These are phyloP conservation scores for Ceratorhiza oryzae-sativae DNA, from an alignment of 1,284 basidiomycete species.

Conservation along the genomic window DNA sequence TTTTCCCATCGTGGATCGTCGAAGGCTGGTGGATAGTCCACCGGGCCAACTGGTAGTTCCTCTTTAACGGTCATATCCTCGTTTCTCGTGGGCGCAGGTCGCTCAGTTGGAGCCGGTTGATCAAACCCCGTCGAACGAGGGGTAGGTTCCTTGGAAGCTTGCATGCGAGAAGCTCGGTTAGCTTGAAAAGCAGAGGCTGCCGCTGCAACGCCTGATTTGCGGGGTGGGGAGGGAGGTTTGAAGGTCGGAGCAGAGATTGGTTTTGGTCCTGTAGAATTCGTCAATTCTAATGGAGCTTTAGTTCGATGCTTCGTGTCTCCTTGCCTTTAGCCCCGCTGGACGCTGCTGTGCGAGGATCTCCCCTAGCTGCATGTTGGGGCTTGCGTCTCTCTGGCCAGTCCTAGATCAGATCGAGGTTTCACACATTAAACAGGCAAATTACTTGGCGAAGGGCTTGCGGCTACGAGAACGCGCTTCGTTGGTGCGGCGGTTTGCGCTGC, in stretches of 20 bases:
- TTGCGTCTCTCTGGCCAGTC: conserved; percentile 18
- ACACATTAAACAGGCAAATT: not conserved
- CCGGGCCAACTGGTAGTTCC: conserved; percentile 76
- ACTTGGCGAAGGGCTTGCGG: conserved; percentile 41
- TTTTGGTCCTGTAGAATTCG: not conserved
- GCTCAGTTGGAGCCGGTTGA: conserved; percentile 43
- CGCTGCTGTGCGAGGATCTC: not conserved
- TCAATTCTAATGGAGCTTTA: not conserved
- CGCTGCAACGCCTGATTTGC: conserved; percentile 13
- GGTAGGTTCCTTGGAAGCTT: conserved; percentile 31
- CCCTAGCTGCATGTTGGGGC: conserved; percentile 27
- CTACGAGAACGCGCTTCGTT: conserved; percentile 34
- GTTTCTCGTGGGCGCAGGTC: conserved; percentile 55
- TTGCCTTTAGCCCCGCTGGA: not conserved
- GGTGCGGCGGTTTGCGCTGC: not conserved
- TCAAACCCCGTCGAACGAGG: conserved; percentile 44
- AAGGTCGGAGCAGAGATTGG: conserved; percentile 36
- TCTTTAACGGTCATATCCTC: conserved; percentile 76
- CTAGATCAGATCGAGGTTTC: not conserved
- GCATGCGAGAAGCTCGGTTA: conserved; percentile 6
- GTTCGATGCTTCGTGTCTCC: not conserved
- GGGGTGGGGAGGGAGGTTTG: conserved; percentile 25
- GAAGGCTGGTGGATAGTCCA: conserved; percentile 66
- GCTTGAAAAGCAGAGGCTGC: conserved; percentile 34
- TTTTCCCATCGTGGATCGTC: conserved; percentile 77